phyloP scores from a whole-genome alignment of 1,284 basidiomycete species.

The Austroboletus novae-zelandiae region DNA sequence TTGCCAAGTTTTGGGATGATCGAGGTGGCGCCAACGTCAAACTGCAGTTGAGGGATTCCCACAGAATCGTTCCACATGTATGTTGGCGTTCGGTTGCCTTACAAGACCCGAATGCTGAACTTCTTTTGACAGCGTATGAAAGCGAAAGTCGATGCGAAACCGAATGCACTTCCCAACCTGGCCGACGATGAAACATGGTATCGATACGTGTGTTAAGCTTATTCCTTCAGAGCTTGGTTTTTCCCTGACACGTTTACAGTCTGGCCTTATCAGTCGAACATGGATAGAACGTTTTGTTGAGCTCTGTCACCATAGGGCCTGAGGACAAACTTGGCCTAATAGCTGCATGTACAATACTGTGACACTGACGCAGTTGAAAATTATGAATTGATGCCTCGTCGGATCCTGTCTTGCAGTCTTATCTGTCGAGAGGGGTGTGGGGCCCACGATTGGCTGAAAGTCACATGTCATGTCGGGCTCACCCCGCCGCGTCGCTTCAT shows the following conservation, averaged over 20 bases:
- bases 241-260: constrained; percentile 9
- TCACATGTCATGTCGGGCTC: no score
- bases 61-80: constrained; percentile 28
- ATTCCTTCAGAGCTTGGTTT: background rate
- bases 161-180: constrained; percentile 21
- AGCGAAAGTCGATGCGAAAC: constrained; percentile 15
- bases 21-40: constrained; percentile 12
- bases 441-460: no score
- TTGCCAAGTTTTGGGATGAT: constrained; percentile 25
- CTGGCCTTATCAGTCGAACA: constrained; percentile 18
- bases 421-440: no score
- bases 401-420: no score
- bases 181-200: constrained; percentile 26
- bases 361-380: no score
- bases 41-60: constrained; percentile 20
- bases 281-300: constrained; percentile 31
- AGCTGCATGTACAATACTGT: no score
- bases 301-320: constrained; percentile 8
- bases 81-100: constrained; percentile 4
- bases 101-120: background rate
- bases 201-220: constrained; percentile 17
- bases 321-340: no score
- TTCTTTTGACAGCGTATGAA: constrained; percentile 16
- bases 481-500: no score
- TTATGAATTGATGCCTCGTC: no score